Base-by-base conservation (phyloP, 176 grass and related monocot species). In the Echinochloa phyllopogon region DNA sequence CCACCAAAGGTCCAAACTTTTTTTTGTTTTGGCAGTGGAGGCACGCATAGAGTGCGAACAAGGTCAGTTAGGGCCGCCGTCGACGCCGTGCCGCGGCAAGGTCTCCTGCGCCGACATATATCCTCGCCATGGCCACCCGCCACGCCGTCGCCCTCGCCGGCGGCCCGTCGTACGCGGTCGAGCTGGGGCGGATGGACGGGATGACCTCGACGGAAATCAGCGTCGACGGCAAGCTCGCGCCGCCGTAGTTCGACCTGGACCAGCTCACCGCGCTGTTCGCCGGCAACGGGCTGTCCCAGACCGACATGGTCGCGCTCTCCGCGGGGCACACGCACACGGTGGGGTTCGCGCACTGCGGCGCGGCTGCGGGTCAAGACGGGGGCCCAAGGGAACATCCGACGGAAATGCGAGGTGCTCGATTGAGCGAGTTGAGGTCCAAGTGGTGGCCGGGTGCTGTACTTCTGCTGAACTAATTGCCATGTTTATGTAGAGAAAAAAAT, bases 41-140 rank as follows among this genome's bases (percentile, higher is more conserved):
- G n/a, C n/a, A n/a, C n/a, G n/a, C n/a, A n/a, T n/a, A n/a, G n/a
- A n/a, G n/a, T n/a, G n/a, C n/a, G n/a, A n/a, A n/a, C n/a, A n/a
- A n/a, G n/a, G n/a, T n/a, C n/a, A n/a, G n/a, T n/a, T n/a, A 91
- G 72, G 74, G 91, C 89, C n/a, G 89, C 87, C 24, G 74, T 96
- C 6, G 94, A 96, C 58, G 91, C 94, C 1, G 91, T 89, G 59
- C 86, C 87, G 6, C 89, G 65, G 8, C 76, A 58, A 45, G 20
- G 91, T 97, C 15, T 97, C 91, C 0, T 93, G 94, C 79, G 91
- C 91, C 10, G 94, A 93, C 71, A 79, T 97, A n/a, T n/a, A n/a
- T n/a, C 50, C 87, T 97, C 5, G 85, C 82, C 8, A 78, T 97
- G 75, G 91, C 89, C 68, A 62, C 94, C 37, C 63, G 94, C 39